Percentiles rank a stretch among this genome's conserved stretches.
phyloP scores from a whole-genome alignment of 257 asterid species.

The Petunia secreta region DNA sequence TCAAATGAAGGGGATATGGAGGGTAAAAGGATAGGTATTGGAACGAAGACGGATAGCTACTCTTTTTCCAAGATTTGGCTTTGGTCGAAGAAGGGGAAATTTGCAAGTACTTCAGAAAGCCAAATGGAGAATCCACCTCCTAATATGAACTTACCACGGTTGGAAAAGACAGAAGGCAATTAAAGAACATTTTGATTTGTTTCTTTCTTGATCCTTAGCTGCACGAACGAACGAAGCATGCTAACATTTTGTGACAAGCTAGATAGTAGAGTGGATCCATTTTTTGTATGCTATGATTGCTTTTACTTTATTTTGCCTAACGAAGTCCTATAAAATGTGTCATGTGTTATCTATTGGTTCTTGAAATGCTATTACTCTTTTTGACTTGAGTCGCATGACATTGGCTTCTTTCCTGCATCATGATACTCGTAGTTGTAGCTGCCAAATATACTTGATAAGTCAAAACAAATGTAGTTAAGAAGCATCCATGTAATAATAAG shows the following conservation, averaged over 20 bases:
- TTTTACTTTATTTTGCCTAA: slow-evolving; percentile 7
- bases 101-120: slow-evolving; percentile 56
- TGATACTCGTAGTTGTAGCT: background rate
- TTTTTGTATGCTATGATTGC: background rate
- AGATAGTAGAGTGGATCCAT: slow-evolving; percentile 1
- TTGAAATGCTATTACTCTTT: slow-evolving; percentile 4
- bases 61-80: slow-evolving; percentile 98
- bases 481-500: background rate
- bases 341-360: background rate
- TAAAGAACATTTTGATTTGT: slow-evolving; percentile 34
- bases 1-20: slow-evolving; percentile 40
- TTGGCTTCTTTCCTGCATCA: background rate
- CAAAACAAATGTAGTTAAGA: background rate
- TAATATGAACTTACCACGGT: slow-evolving; percentile 48
- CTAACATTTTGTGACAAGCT: slow-evolving; percentile 32
- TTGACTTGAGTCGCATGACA: background rate
- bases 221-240: slow-evolving; percentile 29
- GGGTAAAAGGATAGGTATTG: slow-evolving; percentile 77
- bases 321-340: background rate
- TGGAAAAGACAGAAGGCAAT: slow-evolving; percentile 43
- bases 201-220: slow-evolving; percentile 34
- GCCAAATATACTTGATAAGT: slow-evolving; percentile 8
- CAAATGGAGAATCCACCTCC: slow-evolving; percentile 39
- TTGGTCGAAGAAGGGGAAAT: slow-evolving; percentile 84
- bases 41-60: slow-evolving; percentile 90